These are phyloP conservation scores for Metschnikowia chrysomelidarum DNA, from an alignment of 805 yeast genomes.

Conservation along the genomic window DNA sequence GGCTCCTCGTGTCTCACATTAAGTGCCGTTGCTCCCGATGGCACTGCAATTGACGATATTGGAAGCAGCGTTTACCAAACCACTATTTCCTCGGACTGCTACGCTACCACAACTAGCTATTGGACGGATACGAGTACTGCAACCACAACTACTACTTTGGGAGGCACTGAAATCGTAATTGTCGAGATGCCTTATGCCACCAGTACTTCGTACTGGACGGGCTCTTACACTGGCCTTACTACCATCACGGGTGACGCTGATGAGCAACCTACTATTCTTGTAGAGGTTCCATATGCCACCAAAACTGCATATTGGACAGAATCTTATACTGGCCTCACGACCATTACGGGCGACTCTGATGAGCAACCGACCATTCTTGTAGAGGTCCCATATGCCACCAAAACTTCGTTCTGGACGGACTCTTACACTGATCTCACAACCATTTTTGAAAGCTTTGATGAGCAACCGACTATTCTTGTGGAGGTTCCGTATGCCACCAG, in stretches of 20 bases:
- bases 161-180: background rate
- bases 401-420: background rate
- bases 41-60: slow-evolving; percentile 5
- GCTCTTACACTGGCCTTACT: background rate
- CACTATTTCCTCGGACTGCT: background rate
- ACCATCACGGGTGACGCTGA: slow-evolving; percentile 1
- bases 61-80: slow-evolving; percentile 8
- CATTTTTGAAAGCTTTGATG: slow-evolving; percentile 1
- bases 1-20: slow-evolving; percentile 7
- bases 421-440: background rate
- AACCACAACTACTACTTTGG: slow-evolving; percentile 4
- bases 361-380: slow-evolving; percentile 7
- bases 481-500: slow-evolving; percentile 8
- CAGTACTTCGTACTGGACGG: slow-evolving; percentile 2
- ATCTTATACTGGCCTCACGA: background rate
- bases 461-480: slow-evolving; percentile 7
- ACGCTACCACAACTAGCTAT: slow-evolving; percentile 2
- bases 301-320: slow-evolving; percentile 15
- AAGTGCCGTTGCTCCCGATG: slow-evolving; percentile 6
- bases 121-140: slow-evolving; percentile 5
- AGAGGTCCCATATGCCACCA: slow-evolving; percentile 9
- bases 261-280: slow-evolving; percentile 18
- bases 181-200: slow-evolving; percentile 1
- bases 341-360: slow-evolving; percentile 2
- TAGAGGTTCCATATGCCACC: slow-evolving; percentile 11